These are phyloP conservation scores for Fennellomyces sp. DNA, from an alignment of 371 early-diverging fungal genomes.

Conservation along the genomic window DNA sequence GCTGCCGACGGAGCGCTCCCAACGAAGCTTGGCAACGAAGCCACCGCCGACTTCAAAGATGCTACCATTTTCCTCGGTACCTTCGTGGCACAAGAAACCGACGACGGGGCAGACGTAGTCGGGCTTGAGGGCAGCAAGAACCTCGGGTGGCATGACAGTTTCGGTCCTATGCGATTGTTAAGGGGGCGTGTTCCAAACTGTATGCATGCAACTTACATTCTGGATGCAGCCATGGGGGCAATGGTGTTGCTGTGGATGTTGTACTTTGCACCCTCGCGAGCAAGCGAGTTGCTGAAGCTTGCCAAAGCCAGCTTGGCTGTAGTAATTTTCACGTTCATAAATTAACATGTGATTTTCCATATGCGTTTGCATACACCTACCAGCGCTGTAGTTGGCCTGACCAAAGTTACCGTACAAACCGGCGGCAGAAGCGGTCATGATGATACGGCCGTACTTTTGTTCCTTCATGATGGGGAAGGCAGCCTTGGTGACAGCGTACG, in stretches of 20 bases:
- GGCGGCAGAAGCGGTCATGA: conserved; percentile 91
- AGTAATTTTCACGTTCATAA: neutral
- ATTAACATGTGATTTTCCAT: conserved; percentile 9
- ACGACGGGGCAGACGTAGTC: conserved; percentile 97
- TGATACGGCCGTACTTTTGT: conserved; percentile 91
- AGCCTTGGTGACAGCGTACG: conserved; percentile 95
- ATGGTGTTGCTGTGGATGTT: conserved; percentile 93
- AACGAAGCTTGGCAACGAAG: conserved; percentile 90
- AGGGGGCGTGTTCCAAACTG: neutral
- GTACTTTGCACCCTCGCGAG: conserved; percentile 93
- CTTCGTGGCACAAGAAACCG: conserved; percentile 90
- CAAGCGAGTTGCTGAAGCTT: conserved; percentile 89
- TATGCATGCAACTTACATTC: conserved; percentile 78
- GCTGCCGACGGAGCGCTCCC: conserved; percentile 90
- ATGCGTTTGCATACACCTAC: conserved; percentile 21
- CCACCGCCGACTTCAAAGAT: conserved; percentile 96
- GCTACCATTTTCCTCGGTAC: conserved; percentile 83
- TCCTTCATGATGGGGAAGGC: conserved; percentile 96
- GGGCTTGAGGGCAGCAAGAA: conserved; percentile 92
- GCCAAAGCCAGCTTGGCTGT: conserved; percentile 92
- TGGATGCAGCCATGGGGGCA: conserved; percentile 96
- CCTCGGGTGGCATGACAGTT: conserved; percentile 93
- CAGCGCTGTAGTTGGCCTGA: conserved; percentile 93
- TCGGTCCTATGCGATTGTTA: conserved; percentile 63
- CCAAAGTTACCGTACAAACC: conserved; percentile 99